phyloP scores from a whole-genome alignment of 2,329 filamentous ascomycete species.

The Plenodomus lindquistii region DNA sequence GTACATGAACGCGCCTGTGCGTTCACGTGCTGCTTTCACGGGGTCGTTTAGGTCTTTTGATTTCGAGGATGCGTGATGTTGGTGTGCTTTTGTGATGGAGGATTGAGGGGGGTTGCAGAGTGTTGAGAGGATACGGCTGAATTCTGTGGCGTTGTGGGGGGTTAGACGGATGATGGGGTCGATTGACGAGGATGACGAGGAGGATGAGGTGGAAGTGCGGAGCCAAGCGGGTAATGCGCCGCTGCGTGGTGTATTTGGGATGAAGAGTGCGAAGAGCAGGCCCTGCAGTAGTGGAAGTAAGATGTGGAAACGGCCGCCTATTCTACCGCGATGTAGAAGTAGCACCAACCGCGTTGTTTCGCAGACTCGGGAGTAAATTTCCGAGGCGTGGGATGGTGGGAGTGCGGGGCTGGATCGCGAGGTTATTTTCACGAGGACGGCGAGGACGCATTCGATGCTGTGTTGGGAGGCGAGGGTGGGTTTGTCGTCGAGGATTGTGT shows the following conservation, averaged over 20 bases:
- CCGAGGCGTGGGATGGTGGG: slow-evolving; percentile 30
- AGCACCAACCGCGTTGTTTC: slow-evolving; percentile 57
- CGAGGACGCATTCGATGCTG: slow-evolving; percentile 48
- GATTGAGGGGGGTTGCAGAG: slow-evolving; percentile 65
- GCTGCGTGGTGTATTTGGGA: slow-evolving; percentile 43
- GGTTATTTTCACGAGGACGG: slow-evolving; percentile 39
- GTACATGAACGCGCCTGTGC: slow-evolving; percentile 61
- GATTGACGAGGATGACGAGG: background rate
- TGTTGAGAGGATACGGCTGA: slow-evolving; percentile 60
- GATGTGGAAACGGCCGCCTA: slow-evolving; percentile 64
- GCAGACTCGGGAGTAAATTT: slow-evolving; percentile 60
- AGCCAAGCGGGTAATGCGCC: slow-evolving; percentile 41
- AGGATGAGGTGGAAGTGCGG: slow-evolving; percentile 7
- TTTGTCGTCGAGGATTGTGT: slow-evolving; percentile 46
- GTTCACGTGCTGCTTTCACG: slow-evolving; percentile 61
- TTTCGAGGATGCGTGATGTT: slow-evolving; percentile 26
- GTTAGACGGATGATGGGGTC: slow-evolving; percentile 33
- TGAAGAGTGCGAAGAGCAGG: slow-evolving; percentile 61
- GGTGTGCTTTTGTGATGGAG: slow-evolving; percentile 52
- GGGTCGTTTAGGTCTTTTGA: slow-evolving; percentile 58
- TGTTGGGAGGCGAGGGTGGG: slow-evolving; percentile 50
- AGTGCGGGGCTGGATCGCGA: slow-evolving; percentile 38
- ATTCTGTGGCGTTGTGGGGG: slow-evolving; percentile 53
- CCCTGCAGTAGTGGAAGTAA: slow-evolving; percentile 59
- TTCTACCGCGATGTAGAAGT: slow-evolving; percentile 60